phyloP scores from a whole-genome alignment of 345 rosid genomes.

The Populus nigra region DNA sequence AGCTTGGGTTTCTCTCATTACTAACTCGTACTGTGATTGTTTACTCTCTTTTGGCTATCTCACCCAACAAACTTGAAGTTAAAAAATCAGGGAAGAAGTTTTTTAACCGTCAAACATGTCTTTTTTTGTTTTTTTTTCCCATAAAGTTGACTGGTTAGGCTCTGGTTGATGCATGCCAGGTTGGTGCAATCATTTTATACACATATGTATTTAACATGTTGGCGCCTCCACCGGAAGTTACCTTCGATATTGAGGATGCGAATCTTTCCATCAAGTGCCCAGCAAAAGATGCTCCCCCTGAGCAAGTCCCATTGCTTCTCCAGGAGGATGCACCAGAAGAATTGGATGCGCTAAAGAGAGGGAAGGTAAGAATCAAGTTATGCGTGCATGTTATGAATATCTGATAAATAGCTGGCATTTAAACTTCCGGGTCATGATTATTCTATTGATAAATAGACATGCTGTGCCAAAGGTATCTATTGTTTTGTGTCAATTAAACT shows the following conservation, averaged over 20 bases:
- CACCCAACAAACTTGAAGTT: background rate
- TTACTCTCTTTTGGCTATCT: background rate
- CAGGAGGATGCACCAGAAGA: conserved; percentile 34
- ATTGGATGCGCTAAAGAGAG: conserved; percentile 36
- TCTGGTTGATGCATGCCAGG: conserved; percentile 50
- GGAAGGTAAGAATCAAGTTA: conserved; percentile 53
- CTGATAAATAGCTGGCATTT: background rate
- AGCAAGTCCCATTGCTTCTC: conserved; percentile 66
- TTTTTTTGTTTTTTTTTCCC: background rate
- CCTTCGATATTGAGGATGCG: conserved; percentile 56
- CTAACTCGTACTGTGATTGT: background rate
- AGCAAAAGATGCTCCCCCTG: conserved; percentile 42
- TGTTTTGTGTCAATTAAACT: background rate
- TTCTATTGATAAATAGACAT: background rate
- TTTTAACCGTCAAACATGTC: background rate
- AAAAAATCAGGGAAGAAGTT: background rate
- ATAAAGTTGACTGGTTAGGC: conserved; percentile 3
- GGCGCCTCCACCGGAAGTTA: conserved; percentile 93
- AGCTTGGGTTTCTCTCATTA: background rate
- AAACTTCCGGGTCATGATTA: background rate
- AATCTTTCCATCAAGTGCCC: conserved; percentile 56
- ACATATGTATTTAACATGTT: conserved; percentile 91
- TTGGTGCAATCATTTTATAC: conserved; percentile 95
- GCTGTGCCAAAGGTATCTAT: background rate
- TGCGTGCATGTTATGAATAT: background rate